phyloP scores from a whole-genome alignment of 140 eudicot species.

The Bidens hawaiensis region DNA sequence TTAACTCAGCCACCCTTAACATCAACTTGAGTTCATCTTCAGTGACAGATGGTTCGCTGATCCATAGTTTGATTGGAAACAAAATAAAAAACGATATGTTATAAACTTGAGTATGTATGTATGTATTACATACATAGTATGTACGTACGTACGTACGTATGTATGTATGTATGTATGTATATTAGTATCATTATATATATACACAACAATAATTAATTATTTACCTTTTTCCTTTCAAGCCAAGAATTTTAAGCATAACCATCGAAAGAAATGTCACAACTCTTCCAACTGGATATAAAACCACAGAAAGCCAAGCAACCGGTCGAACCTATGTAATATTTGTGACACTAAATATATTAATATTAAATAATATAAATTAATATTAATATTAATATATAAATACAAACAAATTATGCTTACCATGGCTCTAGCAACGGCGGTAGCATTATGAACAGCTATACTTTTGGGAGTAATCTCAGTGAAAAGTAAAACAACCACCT shows the following conservation, averaged over 20 bases:
- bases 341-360: conserved; percentile 16
- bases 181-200: too few relatives aligned
- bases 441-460: conserved; percentile 95
- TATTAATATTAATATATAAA: too few relatives aligned
- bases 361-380: neutral
- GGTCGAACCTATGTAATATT: conserved; percentile 80
- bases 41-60: conserved; percentile 90
- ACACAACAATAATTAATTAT: neutral
- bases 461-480: conserved; percentile 99
- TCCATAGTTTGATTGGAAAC: conserved; percentile 8
- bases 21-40: conserved; percentile 96
- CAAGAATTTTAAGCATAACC: conserved; percentile 95
- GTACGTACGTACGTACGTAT: too few relatives aligned
- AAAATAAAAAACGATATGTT: neutral
- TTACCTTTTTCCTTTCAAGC: conserved; percentile 86
- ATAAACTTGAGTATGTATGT: neutral
- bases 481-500: conserved; percentile 92
- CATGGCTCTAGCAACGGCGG: conserved; percentile 96
- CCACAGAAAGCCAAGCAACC: conserved; percentile 93
- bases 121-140: too few relatives aligned
- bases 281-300: conserved; percentile 97
- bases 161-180: too few relatives aligned
- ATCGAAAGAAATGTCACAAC: conserved; percentile 87
- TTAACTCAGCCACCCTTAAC: conserved; percentile 93
- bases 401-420: conserved; percentile 35